Conservation (phyloP, 306 rosid genomes). For the Cyclanthera cordifolia region DNA sequence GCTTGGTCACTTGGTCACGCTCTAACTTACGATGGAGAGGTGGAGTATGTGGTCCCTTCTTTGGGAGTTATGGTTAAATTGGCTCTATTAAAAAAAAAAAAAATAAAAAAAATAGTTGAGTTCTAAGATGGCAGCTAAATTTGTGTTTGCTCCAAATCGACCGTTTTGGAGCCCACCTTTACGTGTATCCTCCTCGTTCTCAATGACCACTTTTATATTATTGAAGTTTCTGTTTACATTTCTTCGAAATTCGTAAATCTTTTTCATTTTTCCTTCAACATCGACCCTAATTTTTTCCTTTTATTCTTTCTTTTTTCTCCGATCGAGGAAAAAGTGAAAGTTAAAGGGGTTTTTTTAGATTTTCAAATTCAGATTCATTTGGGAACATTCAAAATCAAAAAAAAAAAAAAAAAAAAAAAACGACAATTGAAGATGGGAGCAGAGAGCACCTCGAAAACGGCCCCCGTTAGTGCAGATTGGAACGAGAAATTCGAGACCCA, state of each 20-base stretch:
- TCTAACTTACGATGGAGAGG: no score
- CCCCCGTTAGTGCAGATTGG: slow-evolving; percentile 22
- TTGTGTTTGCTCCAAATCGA: neutral
- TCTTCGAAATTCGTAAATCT: slow-evolving; percentile 12
- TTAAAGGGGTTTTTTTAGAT: neutral
- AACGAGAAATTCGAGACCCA: slow-evolving; percentile 13
- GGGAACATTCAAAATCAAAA: neutral
- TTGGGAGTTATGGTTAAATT: no score
- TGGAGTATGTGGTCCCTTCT: no score
- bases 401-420: no score
- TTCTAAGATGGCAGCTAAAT: neutral
- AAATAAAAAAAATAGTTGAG: no score
- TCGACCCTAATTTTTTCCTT: slow-evolving; percentile 12
- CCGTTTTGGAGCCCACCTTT: neutral
- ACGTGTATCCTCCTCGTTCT: neutral
- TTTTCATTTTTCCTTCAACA: slow-evolving; percentile 13
- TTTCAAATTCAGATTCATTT: neutral
- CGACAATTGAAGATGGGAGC: slow-evolving; percentile 42
- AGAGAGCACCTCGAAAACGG: slow-evolving; percentile 32
- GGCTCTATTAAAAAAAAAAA: no score
- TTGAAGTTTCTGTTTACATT: neutral
- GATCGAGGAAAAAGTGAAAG: slow-evolving; percentile 13
- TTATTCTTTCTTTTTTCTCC: neutral
- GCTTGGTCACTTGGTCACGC: no score
- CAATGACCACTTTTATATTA: neutral